Base-by-base conservation (phyloP, 768 basidiomycete genomes). In the Suillus subluteus region DNA sequence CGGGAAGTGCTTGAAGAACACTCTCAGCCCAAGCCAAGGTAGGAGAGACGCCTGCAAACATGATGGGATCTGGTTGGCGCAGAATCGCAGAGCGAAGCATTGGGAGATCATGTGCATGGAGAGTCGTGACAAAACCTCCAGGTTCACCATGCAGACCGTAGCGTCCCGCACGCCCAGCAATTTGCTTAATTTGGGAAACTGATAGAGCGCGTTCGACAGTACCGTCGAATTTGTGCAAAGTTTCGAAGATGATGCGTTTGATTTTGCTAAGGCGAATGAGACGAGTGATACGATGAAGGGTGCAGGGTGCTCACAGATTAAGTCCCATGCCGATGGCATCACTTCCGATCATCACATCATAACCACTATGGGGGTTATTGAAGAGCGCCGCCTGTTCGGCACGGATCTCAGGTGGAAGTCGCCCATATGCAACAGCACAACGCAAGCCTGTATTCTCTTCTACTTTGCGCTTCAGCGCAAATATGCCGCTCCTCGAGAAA, bases 271-370 rank as follows among this genome's bases (percentile, higher is more conserved):
- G 15, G 16, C 30, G 54, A 13, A 58, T 65, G 64, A 63, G 56
- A 58, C 26, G 56, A 6, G 4, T 5, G 0, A 52, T 63, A n/a
- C 35, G 6, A 32, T 32, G 63, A 23, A 56, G 38, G 62, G 23
- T 35, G 32, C 4, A 23, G 23, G 3, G 40, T 13, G 81, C 92
- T 54, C 76, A 98, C 98, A 99, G 79, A 74, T 99, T 99, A 26
- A 99, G 83, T 0, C 98, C 98, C 95, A 99, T 96, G 2, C 98
- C 96, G 59, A 98, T 90, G 0, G 96, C 95, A 73, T 99, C 98
- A 71, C 93, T 96, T 2, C 94, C 97, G 21, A 99, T 87, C 50
- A 99, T 83, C 2, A 99, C 90, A 71, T 97, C 92, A 72, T 92
- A 93, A 2, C 88, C 90, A n/a, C 90, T 93, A 50, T 86, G 73